Percentiles rank a stretch among this genome's conserved stretches.
Conservation (phyloP, 352 stramenopile genomes). For the Phytophthora multivora region DNA sequence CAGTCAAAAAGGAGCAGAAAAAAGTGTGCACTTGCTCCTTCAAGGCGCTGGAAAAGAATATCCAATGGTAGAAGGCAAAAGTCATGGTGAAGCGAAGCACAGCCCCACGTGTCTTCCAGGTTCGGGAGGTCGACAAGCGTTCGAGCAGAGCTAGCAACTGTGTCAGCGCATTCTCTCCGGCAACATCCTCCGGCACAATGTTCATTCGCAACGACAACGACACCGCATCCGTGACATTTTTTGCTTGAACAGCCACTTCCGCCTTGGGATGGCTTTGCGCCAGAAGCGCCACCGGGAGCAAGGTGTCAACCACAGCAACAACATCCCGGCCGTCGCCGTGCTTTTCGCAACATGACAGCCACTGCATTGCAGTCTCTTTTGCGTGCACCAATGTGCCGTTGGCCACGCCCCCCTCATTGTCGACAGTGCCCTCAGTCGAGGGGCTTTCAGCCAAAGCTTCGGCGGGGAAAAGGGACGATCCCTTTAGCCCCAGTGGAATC, state of each 20-base stretch:
- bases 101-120: slow-evolving; percentile 74
- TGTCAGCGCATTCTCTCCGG: slow-evolving; percentile 18
- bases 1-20: slow-evolving; percentile 58
- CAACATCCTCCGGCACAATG: slow-evolving; percentile 21
- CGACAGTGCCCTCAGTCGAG: not conserved
- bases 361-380: slow-evolving; percentile 76
- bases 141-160: slow-evolving; percentile 51
- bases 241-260: slow-evolving; percentile 69
- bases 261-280: slow-evolving; percentile 73
- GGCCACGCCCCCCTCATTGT: slow-evolving; percentile 5
- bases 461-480: not conserved
- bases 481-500: not conserved
- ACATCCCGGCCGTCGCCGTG: slow-evolving; percentile 54
- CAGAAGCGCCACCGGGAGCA: slow-evolving; percentile 72
- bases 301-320: slow-evolving; percentile 41
- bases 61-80: slow-evolving; percentile 80
- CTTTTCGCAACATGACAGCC: slow-evolving; percentile 59
- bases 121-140: slow-evolving; percentile 37
- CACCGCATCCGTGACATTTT: slow-evolving; percentile 61
- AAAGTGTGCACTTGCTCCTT: slow-evolving; percentile 58
- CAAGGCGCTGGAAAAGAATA: slow-evolving; percentile 44
- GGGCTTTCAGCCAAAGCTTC: not conserved
- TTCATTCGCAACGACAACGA: slow-evolving; percentile 63
- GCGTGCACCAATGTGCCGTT: slow-evolving; percentile 37
- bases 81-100: slow-evolving; percentile 77